These are phyloP conservation scores for Herpetospermum pedunculosum DNA, from an alignment of 306 rosid species.

Conservation along the genomic window DNA sequence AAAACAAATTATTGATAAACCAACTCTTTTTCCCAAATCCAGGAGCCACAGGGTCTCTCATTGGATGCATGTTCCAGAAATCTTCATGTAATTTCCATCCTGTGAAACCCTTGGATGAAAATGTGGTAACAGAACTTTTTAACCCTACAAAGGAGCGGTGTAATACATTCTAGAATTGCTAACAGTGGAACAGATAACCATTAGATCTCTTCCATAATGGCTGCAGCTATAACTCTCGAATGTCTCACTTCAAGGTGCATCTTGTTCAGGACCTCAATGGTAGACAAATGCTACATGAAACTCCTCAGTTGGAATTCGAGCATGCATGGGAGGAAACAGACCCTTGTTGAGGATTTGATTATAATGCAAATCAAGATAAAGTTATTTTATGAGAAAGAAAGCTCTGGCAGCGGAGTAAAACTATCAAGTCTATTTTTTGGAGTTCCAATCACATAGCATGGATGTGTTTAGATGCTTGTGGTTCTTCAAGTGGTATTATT, in stretches of 20 bases:
- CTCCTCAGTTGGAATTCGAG: not conserved
- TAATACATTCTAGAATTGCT: not conserved
- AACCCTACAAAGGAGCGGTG: not conserved
- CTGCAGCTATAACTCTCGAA: not conserved
- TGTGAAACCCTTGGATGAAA: not conserved
- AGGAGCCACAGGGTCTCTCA: not conserved
- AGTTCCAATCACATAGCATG: not conserved
- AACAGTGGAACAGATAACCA: not conserved
- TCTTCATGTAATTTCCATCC: not conserved
- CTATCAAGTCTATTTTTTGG: not conserved
- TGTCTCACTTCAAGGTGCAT: not conserved
- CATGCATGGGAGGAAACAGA: not conserved
- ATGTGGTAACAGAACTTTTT: not conserved
- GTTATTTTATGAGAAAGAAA: not conserved
- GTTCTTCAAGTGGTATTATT: not conserved
- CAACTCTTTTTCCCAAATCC: not conserved
- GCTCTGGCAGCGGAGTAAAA: too few relatives aligned
- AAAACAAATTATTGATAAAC: not conserved
- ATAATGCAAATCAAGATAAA: not conserved
- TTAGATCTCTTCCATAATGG: not conserved
- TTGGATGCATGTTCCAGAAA: not conserved
- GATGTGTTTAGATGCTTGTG: too few relatives aligned
- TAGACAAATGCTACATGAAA: not conserved
- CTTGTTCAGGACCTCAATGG: not conserved
- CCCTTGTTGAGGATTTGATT: not conserved